These are phyloP conservation scores for Pseudoneurospora amorphoporcata DNA, from an alignment of 495 filamentous ascomycete species.

Conservation along the genomic window DNA sequence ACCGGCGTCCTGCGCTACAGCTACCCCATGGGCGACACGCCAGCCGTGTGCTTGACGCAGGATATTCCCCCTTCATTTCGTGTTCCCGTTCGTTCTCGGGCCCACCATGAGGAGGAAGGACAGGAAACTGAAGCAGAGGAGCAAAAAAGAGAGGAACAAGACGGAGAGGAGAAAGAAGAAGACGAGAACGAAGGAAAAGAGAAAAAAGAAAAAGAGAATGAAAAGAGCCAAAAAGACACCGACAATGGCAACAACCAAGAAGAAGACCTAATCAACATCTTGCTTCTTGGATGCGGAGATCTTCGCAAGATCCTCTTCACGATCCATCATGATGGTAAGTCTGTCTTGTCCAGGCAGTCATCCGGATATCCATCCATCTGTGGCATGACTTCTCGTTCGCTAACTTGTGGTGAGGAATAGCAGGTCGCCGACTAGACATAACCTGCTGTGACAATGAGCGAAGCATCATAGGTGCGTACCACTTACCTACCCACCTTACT, in stretches of 20 bases:
- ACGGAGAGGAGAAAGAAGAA: neutral
- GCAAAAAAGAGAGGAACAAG: neutral
- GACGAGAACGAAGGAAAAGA: neutral
- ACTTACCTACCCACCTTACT: too few relatives aligned
- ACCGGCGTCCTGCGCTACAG: neutral
- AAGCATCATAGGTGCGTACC: slow-evolving; percentile 15
- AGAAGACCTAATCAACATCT: slow-evolving; percentile 13
- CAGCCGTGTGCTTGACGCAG: slow-evolving; percentile 19
- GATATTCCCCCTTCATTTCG: slow-evolving; percentile 12
- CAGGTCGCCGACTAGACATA: slow-evolving; percentile 18
- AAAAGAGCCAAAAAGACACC: neutral
- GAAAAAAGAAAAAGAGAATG: neutral
- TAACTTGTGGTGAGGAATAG: neutral
- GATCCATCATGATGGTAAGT: slow-evolving; percentile 9
- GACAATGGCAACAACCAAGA: neutral
- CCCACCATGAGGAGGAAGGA: neutral
- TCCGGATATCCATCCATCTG: neutral
- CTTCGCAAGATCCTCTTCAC: slow-evolving; percentile 25
- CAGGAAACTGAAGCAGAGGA: neutral
- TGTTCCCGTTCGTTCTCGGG: neutral
- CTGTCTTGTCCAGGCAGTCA: too few relatives aligned
- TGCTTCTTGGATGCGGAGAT: slow-evolving; percentile 26
- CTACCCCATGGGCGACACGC: slow-evolving; percentile 21
- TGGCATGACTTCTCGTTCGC: neutral
- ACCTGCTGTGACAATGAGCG: slow-evolving; percentile 21